Base-by-base conservation (phyloP, 108 stramenopile genomes). In the Asterionellopsis glacialis region DNA sequence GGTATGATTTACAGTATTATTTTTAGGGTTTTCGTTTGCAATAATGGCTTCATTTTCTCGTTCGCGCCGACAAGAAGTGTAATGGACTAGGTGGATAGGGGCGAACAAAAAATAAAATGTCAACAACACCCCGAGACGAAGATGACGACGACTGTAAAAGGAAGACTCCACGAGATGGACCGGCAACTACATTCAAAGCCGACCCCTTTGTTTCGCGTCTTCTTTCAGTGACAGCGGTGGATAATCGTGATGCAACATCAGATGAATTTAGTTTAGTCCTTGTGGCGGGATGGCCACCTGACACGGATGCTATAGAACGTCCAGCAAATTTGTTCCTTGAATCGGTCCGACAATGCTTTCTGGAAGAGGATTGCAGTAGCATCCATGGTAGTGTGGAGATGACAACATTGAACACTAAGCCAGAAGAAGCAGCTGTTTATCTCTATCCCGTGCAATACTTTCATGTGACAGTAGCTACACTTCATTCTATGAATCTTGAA, bases 401-500 rank as follows among this genome's bases (percentile, higher is more conserved):
- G 19, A 57, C 70, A 0, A 23, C 59, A 13, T n/a, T n/a, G n/a
- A n/a, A n/a, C n/a, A n/a, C n/a, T n/a, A n/a, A n/a, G n/a, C 43
- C 11, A 13, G 55, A 23, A 21, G 39, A 28, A 19, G 26, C 47
- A 15, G 16, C 45, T 2, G 75, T 70, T 14, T 81, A 76, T 51
- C 22, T 74, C 10, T 77, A 81, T 44, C 69, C 75, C 11, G 24
- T 55, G 7, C 9, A 55, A 13, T 42, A 25, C 41, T 40, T 81
- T 12, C 80, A 81, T 64, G 49, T 76, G 11, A 81, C 80, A 1
- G 42, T 77, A 21, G 80, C 80, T 1, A 81, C 80, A 4, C 63
- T 68, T 6, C 48, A 58, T 60, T 54, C 44, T 26, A 51, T 63
- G 23, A 16, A 43, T 51, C 64, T 51, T 14, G 22, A 64, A 12